phyloP scores from a whole-genome alignment of 73 alveolate genomes.

The Blepharisma japonicum region DNA sequence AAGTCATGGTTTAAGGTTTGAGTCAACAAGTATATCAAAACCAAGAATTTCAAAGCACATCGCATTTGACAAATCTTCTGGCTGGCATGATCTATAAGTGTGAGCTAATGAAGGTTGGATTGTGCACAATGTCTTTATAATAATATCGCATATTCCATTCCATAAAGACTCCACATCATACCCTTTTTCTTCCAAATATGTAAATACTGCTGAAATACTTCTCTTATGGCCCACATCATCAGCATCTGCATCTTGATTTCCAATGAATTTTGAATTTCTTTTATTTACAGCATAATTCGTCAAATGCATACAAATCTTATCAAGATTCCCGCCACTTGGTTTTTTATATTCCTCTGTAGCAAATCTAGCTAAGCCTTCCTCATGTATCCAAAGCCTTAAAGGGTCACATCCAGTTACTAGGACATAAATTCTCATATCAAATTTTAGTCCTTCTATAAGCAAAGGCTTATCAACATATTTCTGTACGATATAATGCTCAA shows the following conservation, averaged over 20 bases:
- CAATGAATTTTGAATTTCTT: constrained; percentile 60
- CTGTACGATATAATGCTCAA: constrained; percentile 59
- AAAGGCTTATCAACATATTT: constrained; percentile 85
- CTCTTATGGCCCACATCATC: constrained; percentile 16
- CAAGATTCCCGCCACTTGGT: constrained; percentile 66
- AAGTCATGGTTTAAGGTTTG: constrained; percentile 24
- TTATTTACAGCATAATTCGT: constrained; percentile 89
- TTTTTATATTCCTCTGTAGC: constrained; percentile 83
- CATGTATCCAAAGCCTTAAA: constrained; percentile 78
- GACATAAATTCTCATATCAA: constrained; percentile 90
- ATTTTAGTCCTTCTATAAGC: constrained; percentile 89
- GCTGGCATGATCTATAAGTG: constrained; percentile 32
- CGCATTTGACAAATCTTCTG: constrained; percentile 29
- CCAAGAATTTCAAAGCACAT: constrained; percentile 40
- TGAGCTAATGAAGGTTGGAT: constrained; percentile 31
- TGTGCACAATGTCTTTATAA: constrained; percentile 26
- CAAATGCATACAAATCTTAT: constrained; percentile 72
- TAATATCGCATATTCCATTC: constrained; percentile 5
- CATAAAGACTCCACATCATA: constrained; percentile 17
- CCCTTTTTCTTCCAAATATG: constrained; percentile 29
- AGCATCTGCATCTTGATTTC: constrained; percentile 36
- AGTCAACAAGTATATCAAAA: constrained; percentile 13
- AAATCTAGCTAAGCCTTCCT: constrained; percentile 97
- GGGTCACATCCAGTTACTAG: constrained; percentile 88
- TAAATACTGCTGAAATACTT: not conserved